A percentile compares a stretch with the other conserved stretches of the same genome.
Evolutionary conservation across 176 grass and related monocot species (phyloP).

Genomic region (Alopecurus myosuroides): DNA sequence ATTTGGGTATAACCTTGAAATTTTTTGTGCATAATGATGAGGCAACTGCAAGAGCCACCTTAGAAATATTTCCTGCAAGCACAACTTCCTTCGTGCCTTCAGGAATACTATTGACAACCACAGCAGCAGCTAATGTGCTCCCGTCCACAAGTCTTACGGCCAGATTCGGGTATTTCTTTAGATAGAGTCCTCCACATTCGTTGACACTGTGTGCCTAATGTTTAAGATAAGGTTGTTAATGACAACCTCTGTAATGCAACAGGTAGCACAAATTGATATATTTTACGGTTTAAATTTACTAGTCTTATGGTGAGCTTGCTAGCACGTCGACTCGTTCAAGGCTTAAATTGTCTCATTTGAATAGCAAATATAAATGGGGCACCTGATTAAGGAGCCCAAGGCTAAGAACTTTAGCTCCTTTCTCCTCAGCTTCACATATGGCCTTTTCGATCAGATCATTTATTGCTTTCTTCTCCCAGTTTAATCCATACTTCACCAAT

Average conservation of each 20-base stretch:
- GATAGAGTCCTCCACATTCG: constrained; percentile 50
- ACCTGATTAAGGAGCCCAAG: constrained; percentile 61
- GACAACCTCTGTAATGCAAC: too few relatives aligned
- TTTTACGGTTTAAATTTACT: too few relatives aligned
- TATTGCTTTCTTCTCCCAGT: constrained; percentile 44
- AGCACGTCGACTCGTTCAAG: too few relatives aligned
- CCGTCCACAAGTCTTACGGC: constrained; percentile 45
- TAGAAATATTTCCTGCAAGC: constrained; percentile 50
- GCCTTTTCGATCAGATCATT: constrained; percentile 54
- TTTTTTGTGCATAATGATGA: constrained; percentile 51
- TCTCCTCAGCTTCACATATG: constrained; percentile 46
- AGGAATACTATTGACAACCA: constrained; percentile 53
- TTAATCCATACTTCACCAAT: constrained; percentile 39
- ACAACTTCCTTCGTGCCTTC: constrained; percentile 44
- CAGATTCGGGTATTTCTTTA: constrained; percentile 67
- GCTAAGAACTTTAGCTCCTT: too few relatives aligned
- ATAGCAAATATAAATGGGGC: too few relatives aligned
- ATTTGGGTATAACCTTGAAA: constrained; percentile 31
- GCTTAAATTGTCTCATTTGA: too few relatives aligned
- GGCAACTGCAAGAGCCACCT: constrained; percentile 46
- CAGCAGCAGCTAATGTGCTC: constrained; percentile 58
- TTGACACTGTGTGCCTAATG: constrained; percentile 56
- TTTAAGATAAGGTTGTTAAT: too few relatives aligned
- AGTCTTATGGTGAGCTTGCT: too few relatives aligned
- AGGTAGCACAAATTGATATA: too few relatives aligned